phyloP scores from a whole-genome alignment of 805 yeast species.

The Lipomyces mesembrius region DNA sequence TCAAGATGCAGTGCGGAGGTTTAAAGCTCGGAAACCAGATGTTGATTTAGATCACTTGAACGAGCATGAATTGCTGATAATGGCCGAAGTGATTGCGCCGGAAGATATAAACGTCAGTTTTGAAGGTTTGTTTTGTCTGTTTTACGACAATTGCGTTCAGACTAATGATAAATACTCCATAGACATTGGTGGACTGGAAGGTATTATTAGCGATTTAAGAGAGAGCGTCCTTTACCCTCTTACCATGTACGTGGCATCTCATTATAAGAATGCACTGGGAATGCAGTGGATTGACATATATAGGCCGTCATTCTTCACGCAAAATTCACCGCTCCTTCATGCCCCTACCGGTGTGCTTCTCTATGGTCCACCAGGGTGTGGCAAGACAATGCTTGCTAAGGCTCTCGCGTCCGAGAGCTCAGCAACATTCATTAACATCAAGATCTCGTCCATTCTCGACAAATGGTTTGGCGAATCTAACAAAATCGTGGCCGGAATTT shows the following conservation, averaged over 20 bases:
- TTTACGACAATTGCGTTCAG: neutral
- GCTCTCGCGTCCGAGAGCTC: conserved; percentile 91
- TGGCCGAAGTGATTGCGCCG: conserved; percentile 81
- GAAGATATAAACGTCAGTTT: conserved; percentile 78
- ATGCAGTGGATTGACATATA: conserved; percentile 21
- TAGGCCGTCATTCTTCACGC: conserved; percentile 72
- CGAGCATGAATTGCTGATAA: conserved; percentile 75
- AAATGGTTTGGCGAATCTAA: conserved; percentile 98
- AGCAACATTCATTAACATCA: conserved; percentile 85
- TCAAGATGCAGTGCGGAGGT: conserved; percentile 57
- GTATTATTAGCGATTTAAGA: conserved; percentile 78
- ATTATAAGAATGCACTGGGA: conserved; percentile 48
- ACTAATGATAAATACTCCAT: neutral
- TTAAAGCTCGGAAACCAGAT: conserved; percentile 64
- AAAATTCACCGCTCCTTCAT: conserved; percentile 69
- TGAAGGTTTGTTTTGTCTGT: conserved; percentile 44
- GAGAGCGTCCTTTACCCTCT: conserved; percentile 90
- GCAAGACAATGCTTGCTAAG: conserved; percentile 96
- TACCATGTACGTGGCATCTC: conserved; percentile 46
- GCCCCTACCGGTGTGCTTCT: conserved; percentile 94
- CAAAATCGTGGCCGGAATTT: conserved; percentile 90
- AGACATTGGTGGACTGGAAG: conserved; percentile 89
- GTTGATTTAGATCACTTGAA: conserved; percentile 57
- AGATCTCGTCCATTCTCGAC: conserved; percentile 94
- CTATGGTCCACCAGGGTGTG: conserved; percentile 98